A percentile compares a stretch with the other conserved stretches of the same genome.
phyloP scores from a whole-genome alignment of 495 filamentous ascomycete genomes.

The Cryomyces antarcticus region DNA sequence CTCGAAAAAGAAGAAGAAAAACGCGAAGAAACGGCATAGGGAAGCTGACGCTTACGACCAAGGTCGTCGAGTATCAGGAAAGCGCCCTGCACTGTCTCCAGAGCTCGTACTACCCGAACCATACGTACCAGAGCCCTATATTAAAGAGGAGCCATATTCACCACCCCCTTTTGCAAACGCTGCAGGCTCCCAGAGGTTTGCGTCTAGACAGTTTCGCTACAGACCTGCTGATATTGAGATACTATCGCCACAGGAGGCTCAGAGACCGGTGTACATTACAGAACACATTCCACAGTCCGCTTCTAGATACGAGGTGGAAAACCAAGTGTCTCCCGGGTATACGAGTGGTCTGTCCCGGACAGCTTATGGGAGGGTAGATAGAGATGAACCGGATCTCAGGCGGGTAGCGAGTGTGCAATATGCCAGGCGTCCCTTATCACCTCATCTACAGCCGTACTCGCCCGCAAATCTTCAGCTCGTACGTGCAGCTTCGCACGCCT shows the following conservation, averaged over 20 bases:
- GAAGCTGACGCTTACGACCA: neutral
- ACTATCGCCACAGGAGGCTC: neutral
- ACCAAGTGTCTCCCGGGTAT: slow-evolving; percentile 20
- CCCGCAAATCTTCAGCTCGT: slow-evolving; percentile 13
- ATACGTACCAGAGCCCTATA: slow-evolving; percentile 28
- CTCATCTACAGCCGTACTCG: slow-evolving; percentile 15
- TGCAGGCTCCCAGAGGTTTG: neutral
- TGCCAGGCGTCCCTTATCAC: slow-evolving; percentile 18
- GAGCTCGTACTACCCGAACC: too few species aligned
- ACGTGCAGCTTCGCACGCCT: slow-evolving; percentile 40
- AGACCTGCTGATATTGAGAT: slow-evolving; percentile 8
- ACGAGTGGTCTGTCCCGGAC: slow-evolving; percentile 24
- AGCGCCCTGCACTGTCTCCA: slow-evolving; percentile 1
- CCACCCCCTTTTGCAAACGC: slow-evolving; percentile 28
- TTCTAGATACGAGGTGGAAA: slow-evolving; percentile 11
- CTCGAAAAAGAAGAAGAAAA: neutral
- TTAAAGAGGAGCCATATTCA: slow-evolving; percentile 77
- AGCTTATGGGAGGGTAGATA: slow-evolving; percentile 21
- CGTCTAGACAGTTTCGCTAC: slow-evolving; percentile 26
- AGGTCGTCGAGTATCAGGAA: slow-evolving; percentile 1
- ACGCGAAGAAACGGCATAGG: neutral
- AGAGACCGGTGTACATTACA: slow-evolving; percentile 6
- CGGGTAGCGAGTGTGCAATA: slow-evolving; percentile 35
- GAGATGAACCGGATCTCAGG: slow-evolving; percentile 35
- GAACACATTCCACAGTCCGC: slow-evolving; percentile 7